Conservation (phyloP, 257 asterid species). For the Solanum infundibuliforme region DNA sequence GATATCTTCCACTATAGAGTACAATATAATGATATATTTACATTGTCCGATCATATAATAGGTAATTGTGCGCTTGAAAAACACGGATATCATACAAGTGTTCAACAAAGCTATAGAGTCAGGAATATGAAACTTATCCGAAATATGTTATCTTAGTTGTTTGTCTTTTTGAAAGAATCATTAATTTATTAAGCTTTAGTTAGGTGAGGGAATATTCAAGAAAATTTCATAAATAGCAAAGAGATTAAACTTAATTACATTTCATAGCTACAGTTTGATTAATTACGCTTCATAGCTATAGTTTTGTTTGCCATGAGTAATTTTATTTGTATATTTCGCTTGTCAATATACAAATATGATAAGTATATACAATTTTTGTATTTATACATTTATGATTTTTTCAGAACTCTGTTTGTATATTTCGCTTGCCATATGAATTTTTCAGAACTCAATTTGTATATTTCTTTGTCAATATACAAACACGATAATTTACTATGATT, state of each 20-base stretch:
- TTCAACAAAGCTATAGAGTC: neutral
- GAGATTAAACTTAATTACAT: too few species aligned
- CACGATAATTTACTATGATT: neutral
- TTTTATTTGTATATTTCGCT: too few species aligned
- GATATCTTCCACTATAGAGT: neutral
- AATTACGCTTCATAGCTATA: too few species aligned
- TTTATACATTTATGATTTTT: too few species aligned
- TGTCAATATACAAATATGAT: neutral
- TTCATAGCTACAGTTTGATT: accelerated
- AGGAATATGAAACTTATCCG: neutral
- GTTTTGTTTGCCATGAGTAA: accelerated
- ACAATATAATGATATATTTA: neutral
- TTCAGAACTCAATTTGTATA: neutral
- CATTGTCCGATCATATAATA: neutral
- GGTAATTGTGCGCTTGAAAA: neutral
- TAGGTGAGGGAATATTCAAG: neutral
- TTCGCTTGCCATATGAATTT: too few species aligned
- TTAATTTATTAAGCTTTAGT: neutral
- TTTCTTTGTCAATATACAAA: too few species aligned
- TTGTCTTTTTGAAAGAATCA: neutral
- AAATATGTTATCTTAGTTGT: neutral
- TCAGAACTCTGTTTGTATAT: too few species aligned
- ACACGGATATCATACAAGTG: neutral
- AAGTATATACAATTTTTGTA: too few species aligned
- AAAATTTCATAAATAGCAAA: too few species aligned